Base-by-base conservation (phyloP, 2,329 filamentous ascomycete genomes). In the Diplodia seriata region DNA sequence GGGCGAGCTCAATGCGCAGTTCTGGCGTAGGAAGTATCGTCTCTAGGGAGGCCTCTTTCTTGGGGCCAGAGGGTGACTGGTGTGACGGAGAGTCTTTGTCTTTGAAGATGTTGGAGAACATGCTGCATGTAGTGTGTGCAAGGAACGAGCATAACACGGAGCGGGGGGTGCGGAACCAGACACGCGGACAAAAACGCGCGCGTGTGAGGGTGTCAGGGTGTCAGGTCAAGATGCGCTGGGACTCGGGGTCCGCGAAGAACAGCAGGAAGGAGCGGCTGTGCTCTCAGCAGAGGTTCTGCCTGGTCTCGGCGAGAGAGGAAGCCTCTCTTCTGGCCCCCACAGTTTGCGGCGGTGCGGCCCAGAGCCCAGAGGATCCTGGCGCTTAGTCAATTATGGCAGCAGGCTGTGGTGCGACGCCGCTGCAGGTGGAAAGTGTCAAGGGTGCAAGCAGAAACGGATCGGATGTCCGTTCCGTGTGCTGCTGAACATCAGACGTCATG, bases 1-100 rank as follows among this genome's bases (percentile, higher is more conserved):
- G 74, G 0, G 81, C 82, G 33, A 84, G 75, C 29, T 82, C 80
- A 43, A 76, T 74, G 11, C 81, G 79, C n/a, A 83, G 77, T 20
- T 80, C 74, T 7, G 77, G 75, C 6, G 80, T 81, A 31, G 75
- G 72, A 56, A 84, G 77, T 33, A 84, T 78, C 47, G 56, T 62
- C 29, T 68, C 66, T 15, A 68, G 43, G 2, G 66, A 68, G 9
- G 66, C 66, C 18, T 62, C 66, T 18, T 54, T 62, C 9, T n/a
- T 20, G 62, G n/a, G 9, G 62, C 62, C 38, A 11, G 49, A 54
- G 2, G 38, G 31, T 2, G 18, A n/a, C 11, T 61, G 59, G 12
- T 49, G 43, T 18, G 54, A 51, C 3, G 64, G 38, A 5, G 64
- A 51, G 29, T 33, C 20, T 14, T 47, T 51, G 64, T 67, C 66